These are phyloP conservation scores for Porphyra umbilicalis DNA, from an alignment of 31 red algal genomes.

Conservation along the genomic window DNA sequence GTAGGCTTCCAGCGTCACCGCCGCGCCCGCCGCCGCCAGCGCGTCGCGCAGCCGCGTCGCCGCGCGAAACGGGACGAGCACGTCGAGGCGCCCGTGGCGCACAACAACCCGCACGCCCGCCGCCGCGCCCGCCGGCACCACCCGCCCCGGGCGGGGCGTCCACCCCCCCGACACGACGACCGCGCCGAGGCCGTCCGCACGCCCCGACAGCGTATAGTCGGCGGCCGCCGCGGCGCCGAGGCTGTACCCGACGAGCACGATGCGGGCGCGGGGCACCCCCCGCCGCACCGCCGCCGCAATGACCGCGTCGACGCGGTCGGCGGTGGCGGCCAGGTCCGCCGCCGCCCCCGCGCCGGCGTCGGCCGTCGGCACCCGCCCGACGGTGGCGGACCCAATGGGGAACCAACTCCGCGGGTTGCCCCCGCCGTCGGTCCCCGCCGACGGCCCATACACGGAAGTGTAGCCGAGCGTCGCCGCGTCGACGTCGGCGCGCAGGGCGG, in stretches of 20 bases:
- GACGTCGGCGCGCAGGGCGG: not conserved
- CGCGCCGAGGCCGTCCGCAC: not conserved
- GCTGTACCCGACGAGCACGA: not conserved
- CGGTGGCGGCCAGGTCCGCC: not conserved
- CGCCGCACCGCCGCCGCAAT: not conserved
- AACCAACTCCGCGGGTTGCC: not conserved
- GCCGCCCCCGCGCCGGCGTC: not conserved
- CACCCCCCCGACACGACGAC: not conserved
- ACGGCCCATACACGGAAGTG: not conserved
- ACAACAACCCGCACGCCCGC: not conserved
- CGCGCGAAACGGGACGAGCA: not conserved
- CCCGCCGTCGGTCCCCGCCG: not conserved
- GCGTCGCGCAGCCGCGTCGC: no score
- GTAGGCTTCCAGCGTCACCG: not conserved
- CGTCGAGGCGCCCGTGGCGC: not conserved
- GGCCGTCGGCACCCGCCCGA: not conserved
- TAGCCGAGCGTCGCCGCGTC: not conserved
- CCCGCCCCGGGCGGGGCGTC: no score
- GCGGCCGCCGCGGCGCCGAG: no score
- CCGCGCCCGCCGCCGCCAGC: not conserved
- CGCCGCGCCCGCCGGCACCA: no score
- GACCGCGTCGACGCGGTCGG: not conserved
- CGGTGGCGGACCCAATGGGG: not conserved
- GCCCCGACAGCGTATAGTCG: not conserved
- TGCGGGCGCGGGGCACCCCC: not conserved